Evolutionary conservation across 2,329 filamentous ascomycete genomes (phyloP).

Genomic region (Decorospora gaudefroyi): DNA sequence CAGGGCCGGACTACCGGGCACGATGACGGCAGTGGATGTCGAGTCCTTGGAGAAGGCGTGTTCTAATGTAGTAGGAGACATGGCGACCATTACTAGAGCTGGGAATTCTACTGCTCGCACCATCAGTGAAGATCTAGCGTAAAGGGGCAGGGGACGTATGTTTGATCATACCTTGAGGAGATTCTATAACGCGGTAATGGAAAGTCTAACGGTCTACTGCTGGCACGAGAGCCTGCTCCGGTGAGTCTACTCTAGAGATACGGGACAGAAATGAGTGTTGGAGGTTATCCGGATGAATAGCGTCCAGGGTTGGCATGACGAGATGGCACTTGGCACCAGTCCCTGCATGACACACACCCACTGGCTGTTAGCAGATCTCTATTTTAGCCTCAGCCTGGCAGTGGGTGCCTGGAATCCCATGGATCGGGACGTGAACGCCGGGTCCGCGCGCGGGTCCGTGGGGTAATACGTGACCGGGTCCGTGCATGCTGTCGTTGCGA

Average conservation of each 20-base stretch:
- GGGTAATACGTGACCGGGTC: no score
- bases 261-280: slow-evolving; percentile 9
- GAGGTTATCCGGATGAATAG: slow-evolving; percentile 8
- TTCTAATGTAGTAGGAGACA: slow-evolving; percentile 62
- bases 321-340: slow-evolving; percentile 12
- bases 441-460: no score
- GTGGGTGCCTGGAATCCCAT: no score
- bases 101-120: slow-evolving; percentile 13
- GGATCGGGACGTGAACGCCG: no score
- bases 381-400: no score
- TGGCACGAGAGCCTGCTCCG: slow-evolving; percentile 28
- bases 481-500: no score
- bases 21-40: slow-evolving; percentile 67
- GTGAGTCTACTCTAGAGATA: slow-evolving; percentile 13
- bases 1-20: slow-evolving; percentile 69
- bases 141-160: background rate
- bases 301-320: slow-evolving; percentile 16
- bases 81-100: slow-evolving; percentile 33
- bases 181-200: slow-evolving; percentile 14
- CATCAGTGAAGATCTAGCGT: slow-evolving; percentile 7
- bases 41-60: slow-evolving; percentile 60
- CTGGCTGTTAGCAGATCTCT: no score
- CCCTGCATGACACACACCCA: no score
- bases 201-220: slow-evolving; percentile 12
- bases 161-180: slow-evolving; percentile 8